These are phyloP conservation scores for Penicillium mononematosum DNA, from an alignment of 495 filamentous ascomycete species.

Conservation along the genomic window DNA sequence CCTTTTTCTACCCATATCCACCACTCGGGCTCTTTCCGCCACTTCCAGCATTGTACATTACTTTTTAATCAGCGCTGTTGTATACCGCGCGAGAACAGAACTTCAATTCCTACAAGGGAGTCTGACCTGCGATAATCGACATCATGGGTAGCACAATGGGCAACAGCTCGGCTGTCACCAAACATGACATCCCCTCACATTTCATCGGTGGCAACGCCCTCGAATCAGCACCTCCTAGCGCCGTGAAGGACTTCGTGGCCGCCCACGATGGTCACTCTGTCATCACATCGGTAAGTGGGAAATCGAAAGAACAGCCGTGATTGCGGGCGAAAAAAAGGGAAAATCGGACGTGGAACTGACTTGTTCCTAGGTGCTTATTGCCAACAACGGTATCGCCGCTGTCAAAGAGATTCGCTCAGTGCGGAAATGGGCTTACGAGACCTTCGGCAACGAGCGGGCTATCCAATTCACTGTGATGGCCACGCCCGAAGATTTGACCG, in stretches of 20 bases:
- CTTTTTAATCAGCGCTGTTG: constrained; percentile 22
- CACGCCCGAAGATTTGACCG: constrained; percentile 95
- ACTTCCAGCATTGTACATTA: constrained; percentile 27
- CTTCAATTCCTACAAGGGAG: constrained; percentile 22
- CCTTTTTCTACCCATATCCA: constrained; percentile 10
- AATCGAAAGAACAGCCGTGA: background rate
- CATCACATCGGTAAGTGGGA: constrained; percentile 82
- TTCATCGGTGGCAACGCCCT: constrained; percentile 95
- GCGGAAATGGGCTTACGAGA: constrained; percentile 99
- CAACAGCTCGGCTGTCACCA: constrained; percentile 68
- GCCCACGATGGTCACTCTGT: constrained; percentile 90
- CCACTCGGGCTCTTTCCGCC: constrained; percentile 13
- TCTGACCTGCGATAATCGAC: constrained; percentile 23
- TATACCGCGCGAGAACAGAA: constrained; percentile 9
- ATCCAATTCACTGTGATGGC: constrained; percentile 99
- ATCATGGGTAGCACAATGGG: constrained; percentile 45
- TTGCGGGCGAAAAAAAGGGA: background rate
- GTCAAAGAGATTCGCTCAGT: constrained; percentile 99
- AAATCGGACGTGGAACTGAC: constrained; percentile 4
- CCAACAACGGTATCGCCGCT: constrained; percentile 99
- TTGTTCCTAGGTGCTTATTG: constrained; percentile 81
- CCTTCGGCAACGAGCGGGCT: constrained; percentile 94
- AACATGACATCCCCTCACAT: constrained; percentile 79
- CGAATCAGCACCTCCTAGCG: constrained; percentile 69
- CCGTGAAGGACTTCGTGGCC: constrained; percentile 93